Percentiles rank a stretch among this genome's conserved stretches.
These are phyloP conservation scores for Astragalus glycyphyllos DNA, from an alignment of 306 rosid genomes.

Conservation along the genomic window DNA sequence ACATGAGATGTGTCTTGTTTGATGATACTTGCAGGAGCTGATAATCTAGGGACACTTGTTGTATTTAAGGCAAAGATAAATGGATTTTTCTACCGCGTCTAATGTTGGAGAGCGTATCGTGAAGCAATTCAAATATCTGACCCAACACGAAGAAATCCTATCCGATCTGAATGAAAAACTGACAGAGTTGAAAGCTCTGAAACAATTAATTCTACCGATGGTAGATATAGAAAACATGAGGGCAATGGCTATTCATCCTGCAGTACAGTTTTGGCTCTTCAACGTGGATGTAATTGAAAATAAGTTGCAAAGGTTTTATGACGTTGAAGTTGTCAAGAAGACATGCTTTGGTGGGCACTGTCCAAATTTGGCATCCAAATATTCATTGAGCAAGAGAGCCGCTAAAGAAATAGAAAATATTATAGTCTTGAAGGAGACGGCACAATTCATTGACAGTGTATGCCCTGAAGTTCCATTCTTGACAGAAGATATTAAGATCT, in stretches of 20 bases:
- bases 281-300: neutral
- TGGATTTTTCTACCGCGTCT: neutral
- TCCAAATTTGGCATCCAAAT: neutral
- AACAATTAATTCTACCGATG: neutral
- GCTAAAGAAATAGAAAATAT: neutral
- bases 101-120: constrained; percentile 3
- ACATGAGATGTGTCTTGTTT: no score
- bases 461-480: no score
- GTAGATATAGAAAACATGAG: no score
- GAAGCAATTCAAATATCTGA: neutral
- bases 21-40: no score
- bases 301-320: neutral
- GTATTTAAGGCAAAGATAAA: neutral
- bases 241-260: neutral
- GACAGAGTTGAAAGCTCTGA: neutral
- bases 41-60: neutral
- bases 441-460: neutral
- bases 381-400: constrained; percentile 4
- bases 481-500: neutral
- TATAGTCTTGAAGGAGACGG: neutral
- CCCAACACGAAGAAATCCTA: neutral
- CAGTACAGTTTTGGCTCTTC: neutral
- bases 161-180: neutral
- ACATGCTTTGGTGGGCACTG: neutral
- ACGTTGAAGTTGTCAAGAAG: neutral